These are phyloP conservation scores for Akanthomyces lecanii DNA, from an alignment of 2,329 filamentous ascomycete species.

Conservation along the genomic window DNA sequence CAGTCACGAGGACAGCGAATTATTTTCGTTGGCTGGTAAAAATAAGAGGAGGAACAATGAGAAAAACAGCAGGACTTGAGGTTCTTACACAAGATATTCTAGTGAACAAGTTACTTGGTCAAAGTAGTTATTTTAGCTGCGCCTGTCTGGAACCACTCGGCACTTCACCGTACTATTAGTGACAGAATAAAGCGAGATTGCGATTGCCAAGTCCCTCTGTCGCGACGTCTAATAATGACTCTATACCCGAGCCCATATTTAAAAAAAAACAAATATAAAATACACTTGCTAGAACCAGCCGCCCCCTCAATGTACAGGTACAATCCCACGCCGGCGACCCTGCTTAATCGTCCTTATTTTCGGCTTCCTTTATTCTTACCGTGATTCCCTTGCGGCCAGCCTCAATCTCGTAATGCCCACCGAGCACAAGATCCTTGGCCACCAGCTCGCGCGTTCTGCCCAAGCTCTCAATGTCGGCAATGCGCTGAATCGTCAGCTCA, in stretches of 20 bases:
- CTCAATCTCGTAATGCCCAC: conserved; percentile 70
- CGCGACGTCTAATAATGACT: not conserved
- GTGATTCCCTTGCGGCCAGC: conserved; percentile 37
- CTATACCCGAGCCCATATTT: not conserved
- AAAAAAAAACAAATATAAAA: not conserved
- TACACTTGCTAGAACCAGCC: not conserved
- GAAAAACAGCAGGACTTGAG: too few relatives aligned
- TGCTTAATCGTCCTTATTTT: conserved; percentile 33
- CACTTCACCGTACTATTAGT: not conserved
- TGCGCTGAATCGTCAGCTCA: conserved; percentile 77
- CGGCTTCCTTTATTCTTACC: conserved; percentile 38
- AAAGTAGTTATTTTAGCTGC: too few relatives aligned
- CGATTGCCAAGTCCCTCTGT: not conserved
- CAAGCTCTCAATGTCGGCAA: conserved; percentile 87
- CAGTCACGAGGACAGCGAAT: too few relatives aligned
- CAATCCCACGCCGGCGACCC: conserved; percentile 10
- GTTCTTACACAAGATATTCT: too few relatives aligned
- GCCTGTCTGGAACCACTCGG: too few relatives aligned
- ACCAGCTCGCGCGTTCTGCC: conserved; percentile 92
- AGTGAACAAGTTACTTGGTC: too few relatives aligned
- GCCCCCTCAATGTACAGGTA: not conserved
- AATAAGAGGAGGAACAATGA: too few relatives aligned
- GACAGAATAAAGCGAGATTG: not conserved
- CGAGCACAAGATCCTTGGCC: conserved; percentile 86
- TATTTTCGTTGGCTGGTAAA: too few relatives aligned